Evolutionary conservation across 768 basidiomycete species (phyloP).

Genomic region (Suillus spraguei): DNA sequence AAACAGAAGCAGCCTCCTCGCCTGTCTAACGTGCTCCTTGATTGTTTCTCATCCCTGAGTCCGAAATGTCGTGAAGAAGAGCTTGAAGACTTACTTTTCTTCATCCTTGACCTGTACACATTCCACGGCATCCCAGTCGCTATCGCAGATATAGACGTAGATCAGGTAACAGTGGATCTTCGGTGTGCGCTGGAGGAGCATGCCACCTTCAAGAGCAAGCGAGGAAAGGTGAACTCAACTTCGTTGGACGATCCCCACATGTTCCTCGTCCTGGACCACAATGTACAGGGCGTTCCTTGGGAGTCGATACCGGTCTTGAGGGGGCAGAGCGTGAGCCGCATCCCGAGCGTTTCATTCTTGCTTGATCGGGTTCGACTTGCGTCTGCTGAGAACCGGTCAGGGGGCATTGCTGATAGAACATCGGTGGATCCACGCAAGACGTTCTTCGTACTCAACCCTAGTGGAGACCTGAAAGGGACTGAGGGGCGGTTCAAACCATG

Average conservation of each 20-base stretch:
- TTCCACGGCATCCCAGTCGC: slow-evolving; percentile 90
- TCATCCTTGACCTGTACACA: slow-evolving; percentile 91
- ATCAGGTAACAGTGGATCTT: slow-evolving; percentile 87
- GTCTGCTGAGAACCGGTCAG: slow-evolving; percentile 17
- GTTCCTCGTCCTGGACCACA: slow-evolving; percentile 90
- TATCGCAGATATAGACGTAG: slow-evolving; percentile 88
- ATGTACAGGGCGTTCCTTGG: slow-evolving; percentile 90
- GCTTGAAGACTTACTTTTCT: slow-evolving; percentile 92
- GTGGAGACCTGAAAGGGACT: slow-evolving; percentile 84
- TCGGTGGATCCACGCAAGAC: slow-evolving; percentile 67
- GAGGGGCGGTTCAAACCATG: slow-evolving; percentile 82
- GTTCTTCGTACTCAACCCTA: slow-evolving; percentile 89
- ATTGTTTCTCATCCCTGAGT: slow-evolving; percentile 84
- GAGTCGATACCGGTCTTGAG: slow-evolving; percentile 89
- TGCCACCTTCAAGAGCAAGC: slow-evolving; percentile 38
- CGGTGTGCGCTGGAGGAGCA: slow-evolving; percentile 78
- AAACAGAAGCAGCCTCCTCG: slow-evolving; percentile 55
- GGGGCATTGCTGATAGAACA: slow-evolving; percentile 44
- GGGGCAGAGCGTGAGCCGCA: slow-evolving; percentile 86
- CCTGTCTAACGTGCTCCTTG: slow-evolving; percentile 76
- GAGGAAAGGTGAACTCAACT: slow-evolving; percentile 26
- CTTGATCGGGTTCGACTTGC: slow-evolving; percentile 77
- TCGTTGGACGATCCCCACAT: slow-evolving; percentile 62
- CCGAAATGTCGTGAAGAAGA: slow-evolving; percentile 90
- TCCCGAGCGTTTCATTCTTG: slow-evolving; percentile 88